Base-by-base conservation (phyloP, 73 alveolate species). In the Urostyla sp. region DNA sequence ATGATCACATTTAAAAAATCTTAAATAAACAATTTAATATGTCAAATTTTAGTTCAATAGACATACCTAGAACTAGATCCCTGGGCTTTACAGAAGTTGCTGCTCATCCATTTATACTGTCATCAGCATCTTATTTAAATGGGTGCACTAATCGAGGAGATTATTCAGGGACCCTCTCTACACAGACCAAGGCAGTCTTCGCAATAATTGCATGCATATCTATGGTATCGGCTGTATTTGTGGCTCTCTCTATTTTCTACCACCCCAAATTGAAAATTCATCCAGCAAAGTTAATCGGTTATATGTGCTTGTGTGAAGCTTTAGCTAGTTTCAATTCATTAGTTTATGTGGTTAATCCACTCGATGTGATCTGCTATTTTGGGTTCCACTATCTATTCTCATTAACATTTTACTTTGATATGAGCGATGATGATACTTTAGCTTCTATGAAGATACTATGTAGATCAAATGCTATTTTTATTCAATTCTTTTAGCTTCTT, bases 261-360 rank as follows among this genome's bases (percentile, higher is more conserved):
- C 51, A 73, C 63, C 58, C 74, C 16, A 73, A 73, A 37, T 32
- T 73, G 35, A 51, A 50, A 37, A 37, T 32, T 28, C 86, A 73
- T 53, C 86, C 86, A 1, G 24, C 74, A n/a, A 27, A 27, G 49
- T 61, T 73, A 3, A 73, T 73, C 30, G 86, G 86, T 4, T 73
- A 53, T 32, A 73, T 73, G 55, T 61, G 75, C 26, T 16, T 73
- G 2, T 51, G 75, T 54, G 86, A 73, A 23, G 86, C 76, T 4
- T 10, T 53, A 0, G n/a, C 63, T 27, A n/a, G 69, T 44, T 83
- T 24, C 28, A 60, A 56, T 31, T 59, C 92, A 1, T 58, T 83
- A 21, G 40, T 83, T 24, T 49, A 75, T 74, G 86, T 56, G 2
- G 26, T 80, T 52, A 48, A 67, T n/a, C 75, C 90, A 1, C 2